These are phyloP conservation scores for Hanseniaspora nectarophila DNA, from an alignment of 805 yeast genomes.

Conservation along the genomic window DNA sequence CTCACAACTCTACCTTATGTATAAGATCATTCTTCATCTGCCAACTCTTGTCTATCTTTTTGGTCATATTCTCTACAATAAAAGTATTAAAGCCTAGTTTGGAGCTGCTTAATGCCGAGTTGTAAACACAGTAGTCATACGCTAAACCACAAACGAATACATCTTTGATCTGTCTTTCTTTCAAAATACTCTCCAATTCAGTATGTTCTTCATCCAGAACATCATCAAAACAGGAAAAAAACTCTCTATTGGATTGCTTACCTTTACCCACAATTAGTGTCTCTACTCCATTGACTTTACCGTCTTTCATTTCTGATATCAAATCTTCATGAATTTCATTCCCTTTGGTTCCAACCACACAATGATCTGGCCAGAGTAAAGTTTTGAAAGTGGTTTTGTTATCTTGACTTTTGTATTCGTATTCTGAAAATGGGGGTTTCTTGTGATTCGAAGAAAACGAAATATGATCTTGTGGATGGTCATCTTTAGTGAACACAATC, in stretches of 20 bases:
- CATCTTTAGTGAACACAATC: conserved; percentile 67
- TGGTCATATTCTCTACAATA: conserved; percentile 47
- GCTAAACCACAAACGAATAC: conserved; percentile 76
- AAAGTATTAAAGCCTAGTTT: conserved; percentile 49
- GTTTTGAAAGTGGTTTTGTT: conserved; percentile 18
- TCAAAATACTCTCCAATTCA: conserved; percentile 43
- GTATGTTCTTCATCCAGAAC: conserved; percentile 64
- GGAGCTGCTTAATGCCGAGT: conserved; percentile 62
- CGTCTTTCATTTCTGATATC: conserved; percentile 17
- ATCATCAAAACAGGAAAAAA: conserved; percentile 78
- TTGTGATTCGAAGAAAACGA: conserved; percentile 70
- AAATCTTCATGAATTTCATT: conserved; percentile 48
- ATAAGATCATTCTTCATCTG: conserved; percentile 4
- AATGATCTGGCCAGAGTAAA: conserved; percentile 83
- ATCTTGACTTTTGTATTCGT: conserved; percentile 39
- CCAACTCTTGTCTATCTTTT: conserved; percentile 42
- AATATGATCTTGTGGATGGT: conserved; percentile 72
- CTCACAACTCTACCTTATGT: not conserved
- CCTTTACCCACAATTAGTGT: conserved; percentile 57
- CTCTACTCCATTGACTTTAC: not conserved
- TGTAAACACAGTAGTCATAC: conserved; percentile 71
- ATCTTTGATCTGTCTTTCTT: conserved; percentile 37
- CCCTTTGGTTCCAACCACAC: conserved; percentile 63
- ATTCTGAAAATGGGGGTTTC: conserved; percentile 40
- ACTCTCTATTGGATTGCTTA: conserved; percentile 57